These are phyloP conservation scores for Candida khao-thaluensis DNA, from an alignment of 805 yeast genomes.

Conservation along the genomic window DNA sequence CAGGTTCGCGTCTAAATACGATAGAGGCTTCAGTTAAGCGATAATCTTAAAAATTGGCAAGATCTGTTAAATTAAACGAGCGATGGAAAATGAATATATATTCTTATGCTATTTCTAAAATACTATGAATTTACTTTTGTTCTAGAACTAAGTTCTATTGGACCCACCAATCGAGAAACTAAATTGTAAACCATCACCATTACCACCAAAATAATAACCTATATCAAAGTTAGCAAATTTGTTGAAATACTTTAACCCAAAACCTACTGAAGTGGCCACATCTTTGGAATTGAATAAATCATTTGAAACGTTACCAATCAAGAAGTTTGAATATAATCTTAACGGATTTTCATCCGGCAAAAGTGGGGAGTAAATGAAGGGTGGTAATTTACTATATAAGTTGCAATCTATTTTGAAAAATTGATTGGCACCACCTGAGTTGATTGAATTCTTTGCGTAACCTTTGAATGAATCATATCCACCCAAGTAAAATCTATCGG, in stretches of 20 bases:
- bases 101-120: constrained; percentile 4
- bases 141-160: constrained; percentile 14
- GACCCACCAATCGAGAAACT: constrained; percentile 41
- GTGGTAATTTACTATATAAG: constrained; percentile 60
- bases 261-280: constrained; percentile 29
- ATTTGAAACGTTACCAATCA: constrained; percentile 58
- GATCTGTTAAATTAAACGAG: too few species aligned
- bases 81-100: neutral
- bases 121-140: too few species aligned
- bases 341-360: constrained; percentile 28
- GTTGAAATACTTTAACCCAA: constrained; percentile 39
- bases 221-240: constrained; percentile 41
- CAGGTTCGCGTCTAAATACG: constrained; percentile 1
- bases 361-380: constrained; percentile 25
- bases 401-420: constrained; percentile 58
- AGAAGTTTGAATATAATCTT: constrained; percentile 58
- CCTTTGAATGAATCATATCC: constrained; percentile 75
- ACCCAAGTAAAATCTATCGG: constrained; percentile 83
- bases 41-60: too few species aligned
- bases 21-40: too few species aligned
- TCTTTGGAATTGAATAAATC: constrained; percentile 24
- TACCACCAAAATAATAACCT: constrained; percentile 40
- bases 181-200: constrained; percentile 40
- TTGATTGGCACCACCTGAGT: constrained; percentile 72
- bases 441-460: constrained; percentile 64